Base-by-base conservation (phyloP, 83 land plant genomes). In the Larix sibirica region DNA sequence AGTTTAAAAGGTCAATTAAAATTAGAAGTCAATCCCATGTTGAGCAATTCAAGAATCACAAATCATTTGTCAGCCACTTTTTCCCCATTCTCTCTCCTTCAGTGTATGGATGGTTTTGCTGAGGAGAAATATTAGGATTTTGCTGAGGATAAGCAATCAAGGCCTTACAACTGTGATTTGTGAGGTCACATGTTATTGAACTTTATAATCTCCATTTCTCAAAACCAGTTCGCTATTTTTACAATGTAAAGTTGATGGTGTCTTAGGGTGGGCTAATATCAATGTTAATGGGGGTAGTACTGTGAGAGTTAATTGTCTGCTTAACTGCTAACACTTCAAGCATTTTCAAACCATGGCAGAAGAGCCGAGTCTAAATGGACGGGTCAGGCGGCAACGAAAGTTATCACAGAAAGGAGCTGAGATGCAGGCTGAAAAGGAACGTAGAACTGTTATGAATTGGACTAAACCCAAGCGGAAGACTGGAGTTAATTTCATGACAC, bases 381-480 rank as follows among this genome's bases (percentile, higher is more conserved):
- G 91, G 9, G 44, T 87, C 47, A 96, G 88, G 88, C 87, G 99
- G 71, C 95, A 85, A 65, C 84, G 99, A 77, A 96, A 88, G 83
- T 90, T 93, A 21, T 94, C 99, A 62, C 96, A 88, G 84, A 95
- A 95, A 79, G 95, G 92, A 63, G 81, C 91, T 64, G 97, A 92
- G 87, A 80, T 94, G 83, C 91, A 94, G 83, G 95, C 92, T 59
- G 94, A 91, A 90, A 91, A 86, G 83, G 94, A 86, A 14, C 85
- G 85, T 78, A 95, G 86, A 69, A 87, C 94, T 8, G 26, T 71
- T 18, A 84, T 81, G 65, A 89, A 84, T 63, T 89, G 87, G 82
- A 67, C 95, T 77, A 81, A 85, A 62, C 63, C 85, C 58, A 91
- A 92, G 84, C 75, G 59, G 36, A 84, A 79, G 36, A 83, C 47